phyloP scores from a whole-genome alignment of 352 stramenopile genomes.

The Phytopythium chamaehyphon region DNA sequence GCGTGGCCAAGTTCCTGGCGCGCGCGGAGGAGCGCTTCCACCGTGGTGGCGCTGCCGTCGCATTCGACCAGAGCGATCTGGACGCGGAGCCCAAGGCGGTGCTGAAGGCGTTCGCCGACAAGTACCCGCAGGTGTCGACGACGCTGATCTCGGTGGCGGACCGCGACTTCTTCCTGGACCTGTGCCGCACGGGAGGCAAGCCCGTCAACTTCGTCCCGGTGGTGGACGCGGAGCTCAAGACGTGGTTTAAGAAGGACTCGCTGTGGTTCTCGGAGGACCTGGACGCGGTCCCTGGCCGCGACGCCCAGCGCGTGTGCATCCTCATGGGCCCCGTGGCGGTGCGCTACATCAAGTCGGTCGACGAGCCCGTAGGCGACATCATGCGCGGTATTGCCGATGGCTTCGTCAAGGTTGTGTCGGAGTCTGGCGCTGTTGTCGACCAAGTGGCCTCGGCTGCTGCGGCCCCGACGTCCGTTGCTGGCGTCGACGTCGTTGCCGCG shows the following conservation, averaged over 20 bases:
- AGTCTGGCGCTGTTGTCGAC: conserved; percentile 11
- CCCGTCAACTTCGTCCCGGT: conserved; percentile 85
- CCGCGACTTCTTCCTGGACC: conserved; percentile 77
- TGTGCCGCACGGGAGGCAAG: conserved; percentile 81
- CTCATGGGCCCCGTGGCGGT: conserved; percentile 81
- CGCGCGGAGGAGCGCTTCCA: conserved; percentile 67
- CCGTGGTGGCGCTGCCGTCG: conserved; percentile 17
- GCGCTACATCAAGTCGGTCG: conserved; percentile 62
- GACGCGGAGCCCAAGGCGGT: conserved; percentile 34
- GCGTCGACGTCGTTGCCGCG: conserved; percentile 25
- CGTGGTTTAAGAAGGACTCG: conserved; percentile 90
- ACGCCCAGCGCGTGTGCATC: conserved; percentile 80
- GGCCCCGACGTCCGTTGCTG: conserved; percentile 13
- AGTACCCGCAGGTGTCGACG: conserved; percentile 44
- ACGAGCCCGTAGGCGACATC: conserved; percentile 82
- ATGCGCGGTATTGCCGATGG: conserved; percentile 56
- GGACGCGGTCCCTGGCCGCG: conserved; percentile 68
- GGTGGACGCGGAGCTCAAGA: conserved; percentile 79
- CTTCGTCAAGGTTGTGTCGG: conserved; percentile 43
- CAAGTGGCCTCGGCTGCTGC: conserved; percentile 1
- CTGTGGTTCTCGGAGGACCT: conserved; percentile 89
- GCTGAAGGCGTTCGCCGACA: conserved; percentile 40
- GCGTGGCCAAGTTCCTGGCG: conserved; percentile 69
- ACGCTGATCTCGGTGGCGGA: conserved; percentile 72
- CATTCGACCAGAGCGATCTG: conserved; percentile 46